Percentiles rank a stretch among this genome's conserved stretches.
Conservation (phyloP, 1,284 basidiomycete genomes). For the Microbotryum violaceum region DNA sequence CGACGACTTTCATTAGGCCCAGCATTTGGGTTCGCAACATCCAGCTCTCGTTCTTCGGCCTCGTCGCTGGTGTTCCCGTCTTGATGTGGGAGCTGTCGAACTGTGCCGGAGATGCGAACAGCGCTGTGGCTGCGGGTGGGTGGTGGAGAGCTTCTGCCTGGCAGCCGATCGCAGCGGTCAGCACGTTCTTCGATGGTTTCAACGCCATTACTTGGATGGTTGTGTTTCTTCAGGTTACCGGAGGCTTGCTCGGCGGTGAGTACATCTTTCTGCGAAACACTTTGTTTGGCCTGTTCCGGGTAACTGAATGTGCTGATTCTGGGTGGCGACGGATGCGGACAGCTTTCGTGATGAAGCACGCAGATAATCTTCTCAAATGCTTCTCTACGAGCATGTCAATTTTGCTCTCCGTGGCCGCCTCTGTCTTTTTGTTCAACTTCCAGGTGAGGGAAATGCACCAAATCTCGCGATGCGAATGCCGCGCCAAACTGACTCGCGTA, state of each 20-base stretch:
- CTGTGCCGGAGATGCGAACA: slow-evolving; percentile 1
- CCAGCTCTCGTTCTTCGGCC: slow-evolving; percentile 39
- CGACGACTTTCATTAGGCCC: slow-evolving; percentile 8
- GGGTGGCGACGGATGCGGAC: not conserved
- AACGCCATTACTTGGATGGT: slow-evolving; percentile 38
- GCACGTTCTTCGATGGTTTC: slow-evolving; percentile 37
- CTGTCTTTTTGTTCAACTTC: slow-evolving; percentile 24
- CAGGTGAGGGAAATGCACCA: slow-evolving; percentile 5
- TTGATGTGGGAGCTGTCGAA: slow-evolving; percentile 29
- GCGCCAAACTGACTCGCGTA: too few species aligned
- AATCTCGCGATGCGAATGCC: not conserved
- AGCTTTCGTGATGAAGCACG: slow-evolving; percentile 37
- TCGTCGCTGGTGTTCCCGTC: slow-evolving; percentile 34
- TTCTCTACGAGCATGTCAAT: slow-evolving; percentile 41
- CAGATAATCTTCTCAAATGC: slow-evolving; percentile 43
- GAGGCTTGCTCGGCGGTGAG: slow-evolving; percentile 40
- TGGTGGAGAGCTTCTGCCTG: not conserved
- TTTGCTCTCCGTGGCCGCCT: slow-evolving; percentile 37
- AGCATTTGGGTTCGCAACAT: slow-evolving; percentile 42
- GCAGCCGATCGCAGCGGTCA: not conserved
- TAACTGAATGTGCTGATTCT: not conserved
- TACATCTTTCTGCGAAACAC: slow-evolving; percentile 9
- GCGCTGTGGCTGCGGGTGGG: slow-evolving; percentile 3
- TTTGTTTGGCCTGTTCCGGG: too few species aligned
- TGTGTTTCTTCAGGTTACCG: slow-evolving; percentile 38